These are phyloP conservation scores for Raffaelea deltoideospora DNA, from an alignment of 2,329 filamentous ascomycete species.

Conservation along the genomic window DNA sequence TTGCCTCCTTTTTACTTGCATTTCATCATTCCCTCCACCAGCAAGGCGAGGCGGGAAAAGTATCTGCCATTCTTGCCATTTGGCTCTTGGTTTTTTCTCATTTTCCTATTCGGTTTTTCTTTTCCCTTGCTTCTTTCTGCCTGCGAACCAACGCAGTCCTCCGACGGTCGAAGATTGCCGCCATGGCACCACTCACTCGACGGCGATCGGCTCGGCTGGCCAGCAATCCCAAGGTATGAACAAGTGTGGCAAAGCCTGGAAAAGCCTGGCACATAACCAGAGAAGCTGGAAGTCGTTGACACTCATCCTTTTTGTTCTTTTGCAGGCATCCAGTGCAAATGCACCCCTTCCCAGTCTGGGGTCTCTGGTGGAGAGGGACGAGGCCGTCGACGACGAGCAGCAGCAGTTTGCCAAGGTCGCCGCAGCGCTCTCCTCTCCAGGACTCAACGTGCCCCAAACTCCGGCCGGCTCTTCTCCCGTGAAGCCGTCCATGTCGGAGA, in stretches of 20 bases:
- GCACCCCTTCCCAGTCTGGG: slow-evolving; percentile 17
- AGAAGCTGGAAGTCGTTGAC: slow-evolving; percentile 5
- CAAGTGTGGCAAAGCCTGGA: neutral
- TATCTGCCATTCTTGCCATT: neutral
- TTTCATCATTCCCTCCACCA: no score
- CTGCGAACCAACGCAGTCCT: neutral
- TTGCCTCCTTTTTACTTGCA: no score
- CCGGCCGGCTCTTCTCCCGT: slow-evolving; percentile 50
- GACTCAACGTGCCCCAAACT: slow-evolving; percentile 25
- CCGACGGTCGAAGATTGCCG: no score
- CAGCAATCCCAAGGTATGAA: slow-evolving; percentile 22
- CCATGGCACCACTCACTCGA: slow-evolving; percentile 10
- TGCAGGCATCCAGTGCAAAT: neutral
- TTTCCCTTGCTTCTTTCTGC: neutral
- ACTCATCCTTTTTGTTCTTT: neutral
- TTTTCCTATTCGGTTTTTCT: neutral
- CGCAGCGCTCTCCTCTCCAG: slow-evolving; percentile 13
- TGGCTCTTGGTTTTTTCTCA: neutral
- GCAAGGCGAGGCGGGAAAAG: no score
- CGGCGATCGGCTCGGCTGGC: slow-evolving; percentile 29
- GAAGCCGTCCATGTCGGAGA: slow-evolving; percentile 62
- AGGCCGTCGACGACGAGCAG: slow-evolving; percentile 19
- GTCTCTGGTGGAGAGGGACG: slow-evolving; percentile 29
- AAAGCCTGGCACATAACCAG: neutral
- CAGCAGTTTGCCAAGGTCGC: slow-evolving; percentile 12